Conservation (phyloP, 441 rosid genomes). For the Geranium incanum region DNA sequence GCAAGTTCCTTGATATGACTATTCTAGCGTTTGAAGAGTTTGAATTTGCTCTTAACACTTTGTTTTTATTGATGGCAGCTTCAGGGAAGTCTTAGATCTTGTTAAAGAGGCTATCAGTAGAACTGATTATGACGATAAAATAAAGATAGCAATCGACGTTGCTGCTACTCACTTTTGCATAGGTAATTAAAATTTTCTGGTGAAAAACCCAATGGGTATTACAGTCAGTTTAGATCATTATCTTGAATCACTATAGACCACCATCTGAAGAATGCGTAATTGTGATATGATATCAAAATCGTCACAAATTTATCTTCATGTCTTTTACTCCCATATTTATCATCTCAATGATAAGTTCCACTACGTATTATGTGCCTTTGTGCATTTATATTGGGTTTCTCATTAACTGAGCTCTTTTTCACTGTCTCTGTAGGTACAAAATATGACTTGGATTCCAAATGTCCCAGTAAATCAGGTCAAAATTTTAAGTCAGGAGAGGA, state of each 20-base stretch:
- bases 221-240: conserved; percentile 8
- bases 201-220: neutral
- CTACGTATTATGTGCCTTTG: neutral
- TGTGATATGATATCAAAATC: neutral
- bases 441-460: conserved; percentile 78
- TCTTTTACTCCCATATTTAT: neutral
- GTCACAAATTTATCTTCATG: neutral
- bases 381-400: conserved; percentile 15
- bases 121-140: conserved; percentile 71
- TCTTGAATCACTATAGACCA: conserved; percentile 12
- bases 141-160: conserved; percentile 80
- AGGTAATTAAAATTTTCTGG: conserved; percentile 43
- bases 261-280: neutral
- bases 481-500: conserved; percentile 93
- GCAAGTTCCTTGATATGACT: conserved; percentile 33
- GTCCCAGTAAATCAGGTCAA: conserved; percentile 64
- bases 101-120: conserved; percentile 89
- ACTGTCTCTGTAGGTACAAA: conserved; percentile 53
- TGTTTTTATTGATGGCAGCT: conserved; percentile 39
- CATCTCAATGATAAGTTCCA: neutral
- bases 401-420: conserved; percentile 5
- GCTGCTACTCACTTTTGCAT: conserved; percentile 84
- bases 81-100: conserved; percentile 85
- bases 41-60: neutral
- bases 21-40: neutral